Base-by-base conservation (phyloP, 345 rosid species). In the Bretschneidera sinensis region DNA sequence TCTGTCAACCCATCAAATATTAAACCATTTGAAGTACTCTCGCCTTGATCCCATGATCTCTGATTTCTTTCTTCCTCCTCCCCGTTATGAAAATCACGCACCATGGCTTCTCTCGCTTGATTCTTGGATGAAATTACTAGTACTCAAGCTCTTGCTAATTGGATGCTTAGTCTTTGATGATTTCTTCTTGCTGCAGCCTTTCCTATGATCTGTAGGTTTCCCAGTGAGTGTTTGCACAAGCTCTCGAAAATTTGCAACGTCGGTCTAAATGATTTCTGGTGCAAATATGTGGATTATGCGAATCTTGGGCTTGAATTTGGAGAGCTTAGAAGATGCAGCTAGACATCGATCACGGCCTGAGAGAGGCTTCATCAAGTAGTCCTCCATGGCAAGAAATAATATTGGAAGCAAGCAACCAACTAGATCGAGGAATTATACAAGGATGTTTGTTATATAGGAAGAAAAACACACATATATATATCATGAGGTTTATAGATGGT, bases 241-340 rank as follows among this genome's bases (percentile, higher is more conserved):
- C 62, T 88, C 92, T 55, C 95, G 72, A 71, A 95, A 95, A 75
- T 83, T 88, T 21, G 78, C 83, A 17, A 74, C 92, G 64, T 91
- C 97, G 17, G 97, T 91, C 74, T 88, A 83, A 86, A 91, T 91
- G 64, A 95, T 81, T 76, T 88, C 96, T 19, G 99, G 99, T 25
- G 96, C 96, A 66, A 86, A 84, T 64, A 90, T 82, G 80, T 95
- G 95, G 64, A 88, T 82, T 52, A 95, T 86, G 14, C 96, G 81
- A 34, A 91, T 78, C 78, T 83, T 86, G 0, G 96, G 96, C 82
- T 89, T 86, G 54, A 71, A 34, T 74, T 92, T 88, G 51, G 67
- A 62, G 68, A 74, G 70, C 74, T 66, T 74, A 64, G 78, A 64
- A 64, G 78, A 68, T 68, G 55, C 77, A 66, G 62, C 71, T 10